These are phyloP conservation scores for Afroboletus lepidellus DNA, from an alignment of 1,284 basidiomycete genomes.

Conservation along the genomic window DNA sequence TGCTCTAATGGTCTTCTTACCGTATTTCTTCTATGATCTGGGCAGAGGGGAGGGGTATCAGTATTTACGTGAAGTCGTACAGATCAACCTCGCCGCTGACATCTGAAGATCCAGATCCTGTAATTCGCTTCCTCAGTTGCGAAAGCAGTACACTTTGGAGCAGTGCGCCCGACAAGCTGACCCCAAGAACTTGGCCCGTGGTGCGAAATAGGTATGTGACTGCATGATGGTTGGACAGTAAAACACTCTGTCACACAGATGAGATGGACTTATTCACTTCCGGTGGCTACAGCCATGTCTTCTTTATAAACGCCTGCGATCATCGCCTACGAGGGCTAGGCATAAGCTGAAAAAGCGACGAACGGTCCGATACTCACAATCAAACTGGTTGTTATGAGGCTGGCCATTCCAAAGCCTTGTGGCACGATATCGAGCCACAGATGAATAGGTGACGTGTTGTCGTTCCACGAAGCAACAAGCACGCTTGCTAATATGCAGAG, in stretches of 20 bases:
- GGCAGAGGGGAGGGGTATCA: conserved; percentile 26
- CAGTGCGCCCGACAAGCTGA: conserved; percentile 79
- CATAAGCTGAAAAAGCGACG: conserved; percentile 5
- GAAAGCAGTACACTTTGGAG: conserved; percentile 72
- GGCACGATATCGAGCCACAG: conserved; percentile 78
- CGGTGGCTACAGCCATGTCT: conserved; percentile 84
- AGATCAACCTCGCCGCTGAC: conserved; percentile 44
- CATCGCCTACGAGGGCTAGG: conserved; percentile 58
- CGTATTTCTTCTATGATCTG: conserved; percentile 72
- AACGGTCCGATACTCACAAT: conserved; percentile 53
- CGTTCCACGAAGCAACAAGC: conserved; percentile 61
- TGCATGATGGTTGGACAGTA: conserved; percentile 32
- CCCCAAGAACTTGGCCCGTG: conserved; percentile 88
- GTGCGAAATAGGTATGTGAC: conserved; percentile 90
- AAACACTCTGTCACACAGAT: conserved; percentile 2
- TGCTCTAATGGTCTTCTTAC: conserved; percentile 38
- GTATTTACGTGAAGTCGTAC: conserved; percentile 22
- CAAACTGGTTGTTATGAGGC: conserved; percentile 78
- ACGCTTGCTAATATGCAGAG: conserved; percentile 55
- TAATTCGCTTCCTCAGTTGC: conserved; percentile 69
- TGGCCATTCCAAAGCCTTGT: conserved; percentile 80
- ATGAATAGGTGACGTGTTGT: conserved; percentile 59
- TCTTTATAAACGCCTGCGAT: conserved; percentile 79
- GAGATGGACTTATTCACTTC: conserved; percentile 56
- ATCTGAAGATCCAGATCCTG: conserved; percentile 69